Conservation (phyloP, 345 rosid species). For the Sonneratia caseolaris region DNA sequence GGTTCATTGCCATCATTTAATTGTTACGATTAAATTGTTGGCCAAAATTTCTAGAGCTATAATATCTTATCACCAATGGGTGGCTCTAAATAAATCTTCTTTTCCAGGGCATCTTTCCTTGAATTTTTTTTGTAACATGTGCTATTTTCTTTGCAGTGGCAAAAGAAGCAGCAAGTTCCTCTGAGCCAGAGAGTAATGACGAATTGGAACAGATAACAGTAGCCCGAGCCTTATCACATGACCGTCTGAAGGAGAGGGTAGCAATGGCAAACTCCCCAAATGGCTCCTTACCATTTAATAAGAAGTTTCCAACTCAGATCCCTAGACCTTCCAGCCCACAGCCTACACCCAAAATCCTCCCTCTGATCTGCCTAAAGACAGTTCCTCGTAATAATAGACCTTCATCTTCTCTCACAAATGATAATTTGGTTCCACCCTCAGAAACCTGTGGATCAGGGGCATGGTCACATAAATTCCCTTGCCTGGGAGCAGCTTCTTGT, state of each 20-base stretch:
- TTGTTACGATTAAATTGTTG: neutral
- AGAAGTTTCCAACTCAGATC: constrained; percentile 48
- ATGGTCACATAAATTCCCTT: constrained; percentile 25
- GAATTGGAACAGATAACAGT: constrained; percentile 92
- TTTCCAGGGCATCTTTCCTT: neutral
- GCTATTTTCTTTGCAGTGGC: constrained; percentile 57
- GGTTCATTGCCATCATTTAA: neutral
- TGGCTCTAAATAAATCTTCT: neutral
- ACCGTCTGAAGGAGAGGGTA: constrained; percentile 70
- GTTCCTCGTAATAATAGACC: constrained; percentile 43
- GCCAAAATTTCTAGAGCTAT: neutral
- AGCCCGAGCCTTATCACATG: constrained; percentile 68
- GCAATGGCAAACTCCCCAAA: constrained; percentile 41
- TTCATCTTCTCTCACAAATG: constrained; percentile 18
- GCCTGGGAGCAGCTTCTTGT: constrained; percentile 30
- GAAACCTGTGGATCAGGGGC: constrained; percentile 13
- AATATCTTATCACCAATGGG: neutral
- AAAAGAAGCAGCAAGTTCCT: constrained; percentile 73
- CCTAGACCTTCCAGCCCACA: constrained; percentile 91
- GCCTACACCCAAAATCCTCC: constrained; percentile 83
- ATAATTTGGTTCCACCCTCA: constrained; percentile 13
- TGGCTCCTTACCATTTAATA: constrained; percentile 56
- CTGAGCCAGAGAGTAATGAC: constrained; percentile 70
- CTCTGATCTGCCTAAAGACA: constrained; percentile 64
- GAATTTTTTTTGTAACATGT: neutral